phyloP scores from a whole-genome alignment of 1,139 yeast genomes.

The Suhomyces maxii region DNA sequence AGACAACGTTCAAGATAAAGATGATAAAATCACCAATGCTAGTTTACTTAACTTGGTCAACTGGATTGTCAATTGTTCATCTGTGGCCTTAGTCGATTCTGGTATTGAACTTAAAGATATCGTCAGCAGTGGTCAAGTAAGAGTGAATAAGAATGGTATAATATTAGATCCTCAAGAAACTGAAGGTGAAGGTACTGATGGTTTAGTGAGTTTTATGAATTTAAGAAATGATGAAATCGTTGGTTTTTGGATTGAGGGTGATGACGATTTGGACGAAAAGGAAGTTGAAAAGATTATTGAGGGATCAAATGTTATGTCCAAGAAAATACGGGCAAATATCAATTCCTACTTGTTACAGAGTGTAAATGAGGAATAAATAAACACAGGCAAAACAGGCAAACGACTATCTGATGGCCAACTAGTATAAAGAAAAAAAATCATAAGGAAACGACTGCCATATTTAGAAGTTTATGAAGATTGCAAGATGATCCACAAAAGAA shows the following conservation, averaged over 20 bases:
- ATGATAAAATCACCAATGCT: conserved; percentile 27
- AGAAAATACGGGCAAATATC: conserved; percentile 45
- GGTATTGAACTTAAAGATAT: conserved; percentile 78
- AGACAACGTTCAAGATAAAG: conserved; percentile 13
- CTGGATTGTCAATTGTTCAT: conserved; percentile 58
- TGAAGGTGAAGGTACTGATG: conserved; percentile 28
- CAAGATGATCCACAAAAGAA: too few relatives aligned
- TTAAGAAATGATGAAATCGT: conserved; percentile 54
- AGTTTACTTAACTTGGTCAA: conserved; percentile 40
- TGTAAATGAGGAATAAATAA: background rate
- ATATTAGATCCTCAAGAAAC: conserved; percentile 21
- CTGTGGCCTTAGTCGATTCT: conserved; percentile 79
- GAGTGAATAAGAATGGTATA: conserved; percentile 17
- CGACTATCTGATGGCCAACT: too few relatives aligned
- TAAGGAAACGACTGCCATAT: too few relatives aligned
- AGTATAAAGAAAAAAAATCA: too few relatives aligned
- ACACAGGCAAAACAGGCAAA: too few relatives aligned
- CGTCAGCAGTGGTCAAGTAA: conserved; percentile 69
- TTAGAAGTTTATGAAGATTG: too few relatives aligned
- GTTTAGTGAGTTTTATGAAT: conserved; percentile 54
- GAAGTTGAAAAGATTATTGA: conserved; percentile 31
- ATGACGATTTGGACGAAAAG: conserved; percentile 28
- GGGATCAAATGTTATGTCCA: conserved; percentile 46
- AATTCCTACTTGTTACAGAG: conserved; percentile 30
- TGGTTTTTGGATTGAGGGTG: conserved; percentile 57